Percentiles rank a stretch among this genome's conserved stretches.
phyloP scores from a whole-genome alignment of 352 stramenopile species.

The Blastocystis hominis region DNA sequence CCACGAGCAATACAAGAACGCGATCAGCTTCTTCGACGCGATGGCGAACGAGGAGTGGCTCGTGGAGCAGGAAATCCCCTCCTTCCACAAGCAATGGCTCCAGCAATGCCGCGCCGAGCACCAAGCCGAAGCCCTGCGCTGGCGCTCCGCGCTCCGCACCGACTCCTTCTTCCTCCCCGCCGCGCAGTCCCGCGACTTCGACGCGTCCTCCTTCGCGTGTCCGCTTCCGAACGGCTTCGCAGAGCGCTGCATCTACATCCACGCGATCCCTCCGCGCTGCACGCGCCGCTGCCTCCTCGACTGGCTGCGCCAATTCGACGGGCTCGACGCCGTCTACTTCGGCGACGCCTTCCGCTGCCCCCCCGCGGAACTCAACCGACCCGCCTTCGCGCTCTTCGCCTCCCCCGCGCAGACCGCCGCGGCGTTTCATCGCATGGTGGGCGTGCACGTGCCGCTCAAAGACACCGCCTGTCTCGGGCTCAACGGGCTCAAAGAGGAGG shows the following conservation, averaged over 20 bases:
- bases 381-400: constrained; percentile 17
- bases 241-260: constrained; percentile 47
- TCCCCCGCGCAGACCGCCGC: not conserved
- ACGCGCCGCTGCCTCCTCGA: constrained; percentile 5
- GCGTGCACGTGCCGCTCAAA: not conserved
- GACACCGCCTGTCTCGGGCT: constrained; percentile 1
- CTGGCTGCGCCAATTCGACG: not conserved
- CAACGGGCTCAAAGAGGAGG: constrained; percentile 14
- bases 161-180: not conserved
- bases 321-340: constrained; percentile 11
- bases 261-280: constrained; percentile 3
- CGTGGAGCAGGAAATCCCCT: not conserved
- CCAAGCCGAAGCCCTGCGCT: not conserved
- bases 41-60: constrained; percentile 43
- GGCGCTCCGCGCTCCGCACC: not conserved
- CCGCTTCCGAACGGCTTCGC: not conserved
- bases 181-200: not conserved
- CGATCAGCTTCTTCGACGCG: constrained; percentile 37
- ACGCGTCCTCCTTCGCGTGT: not conserved
- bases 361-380: constrained; percentile 5
- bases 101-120: not conserved
- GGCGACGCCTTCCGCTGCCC: constrained; percentile 43
- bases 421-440: constrained; percentile 16
- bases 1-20: constrained; percentile 35
- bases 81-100: not conserved